A percentile compares a stretch with the other conserved stretches of the same genome.
Evolutionary conservation across 1,284 basidiomycete species (phyloP).

Genomic region (Cutaneotrichosporon daszewskae): DNA sequence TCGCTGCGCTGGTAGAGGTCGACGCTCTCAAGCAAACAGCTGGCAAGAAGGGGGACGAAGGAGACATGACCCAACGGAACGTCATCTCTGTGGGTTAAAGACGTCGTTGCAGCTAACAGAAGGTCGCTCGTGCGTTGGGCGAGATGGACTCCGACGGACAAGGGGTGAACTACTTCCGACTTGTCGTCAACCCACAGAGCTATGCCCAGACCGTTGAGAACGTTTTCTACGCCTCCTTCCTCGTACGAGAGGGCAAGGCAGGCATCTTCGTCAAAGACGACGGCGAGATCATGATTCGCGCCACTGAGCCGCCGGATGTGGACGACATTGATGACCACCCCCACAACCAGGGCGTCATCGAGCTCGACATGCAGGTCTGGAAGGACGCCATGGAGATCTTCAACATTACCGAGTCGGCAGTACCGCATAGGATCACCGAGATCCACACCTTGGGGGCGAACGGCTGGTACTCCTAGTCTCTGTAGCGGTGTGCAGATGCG

Average conservation of each 20-base stretch:
- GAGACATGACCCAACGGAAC: constrained; percentile 24
- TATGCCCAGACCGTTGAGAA: constrained; percentile 53
- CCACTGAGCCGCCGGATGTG: constrained; percentile 22
- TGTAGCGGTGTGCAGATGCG: too few species aligned
- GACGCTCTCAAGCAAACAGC: constrained; percentile 18
- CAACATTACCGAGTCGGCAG: constrained; percentile 46
- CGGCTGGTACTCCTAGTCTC: constrained; percentile 9
- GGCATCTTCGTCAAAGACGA: constrained; percentile 38
- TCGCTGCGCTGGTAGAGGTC: too few species aligned
- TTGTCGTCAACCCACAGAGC: constrained; percentile 12
- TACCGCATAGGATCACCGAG: constrained; percentile 40
- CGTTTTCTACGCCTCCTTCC: constrained; percentile 54
- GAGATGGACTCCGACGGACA: constrained; percentile 19
- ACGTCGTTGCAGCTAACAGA: background rate
- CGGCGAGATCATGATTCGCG: constrained; percentile 49
- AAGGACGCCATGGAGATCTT: constrained; percentile 49
- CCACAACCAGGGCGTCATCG: constrained; percentile 52
- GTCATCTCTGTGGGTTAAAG: constrained; percentile 20
- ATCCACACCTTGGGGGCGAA: background rate
- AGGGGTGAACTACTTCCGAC: constrained; percentile 48
- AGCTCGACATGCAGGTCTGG: constrained; percentile 48
- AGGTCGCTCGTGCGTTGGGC: constrained; percentile 26
- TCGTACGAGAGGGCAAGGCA: constrained; percentile 50
- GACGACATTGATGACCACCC: constrained; percentile 28
- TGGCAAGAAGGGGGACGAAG: constrained; percentile 19